Evolutionary conservation across 2,329 filamentous ascomycete genomes (phyloP), one percentile per base, ranked within the genome.

Genomic region (Nigrospora osmanthi): DNA sequence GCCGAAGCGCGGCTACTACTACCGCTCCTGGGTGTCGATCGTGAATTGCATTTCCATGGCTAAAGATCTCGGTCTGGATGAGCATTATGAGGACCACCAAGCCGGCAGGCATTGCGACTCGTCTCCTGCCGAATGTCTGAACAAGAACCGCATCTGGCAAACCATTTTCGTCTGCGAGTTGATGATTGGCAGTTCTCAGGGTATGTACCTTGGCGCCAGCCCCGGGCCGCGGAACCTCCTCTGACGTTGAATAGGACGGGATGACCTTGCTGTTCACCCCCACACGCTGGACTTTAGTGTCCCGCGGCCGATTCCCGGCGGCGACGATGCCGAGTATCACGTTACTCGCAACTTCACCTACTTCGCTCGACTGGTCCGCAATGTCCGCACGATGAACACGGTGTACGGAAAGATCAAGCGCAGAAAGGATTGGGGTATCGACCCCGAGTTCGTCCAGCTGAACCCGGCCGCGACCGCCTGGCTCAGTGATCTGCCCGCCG

Each of bases 11-110:
- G 93, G 93, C 1, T 97, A 97, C 61, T 97, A 93, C 64, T 97
- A 93, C 66, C 83, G 91, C 34, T 97, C 93, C 0, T 97, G 93
- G 91, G 95, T 96, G 81, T 88, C 87, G 6, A 81, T 95, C 16
- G 91, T 95, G 43, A 88, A 90, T 49, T 89, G 91, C 51, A 85
- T 95, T 9, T 85, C 89, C 39, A 95, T 97, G 88, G 89, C 82
- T 23, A 93, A 94, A 58, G 91, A 96, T 59, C 72, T 97, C 31
- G 88, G 89, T 16, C 71, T 97, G 6, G 83, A 96, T 58, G 89
- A 95, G 52, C 91, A 97, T 65, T 81, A 81, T 49, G 82, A 86
- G 47, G 80, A 83, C 38, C 93, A 97, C 61, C 76, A 83, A 50
- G 77, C 80, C 43, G 87, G 85, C 17, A 78, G 76, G 44, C 63